These are phyloP conservation scores for Gremmenia infestans DNA, from an alignment of 2,329 filamentous ascomycete genomes.

Conservation along the genomic window DNA sequence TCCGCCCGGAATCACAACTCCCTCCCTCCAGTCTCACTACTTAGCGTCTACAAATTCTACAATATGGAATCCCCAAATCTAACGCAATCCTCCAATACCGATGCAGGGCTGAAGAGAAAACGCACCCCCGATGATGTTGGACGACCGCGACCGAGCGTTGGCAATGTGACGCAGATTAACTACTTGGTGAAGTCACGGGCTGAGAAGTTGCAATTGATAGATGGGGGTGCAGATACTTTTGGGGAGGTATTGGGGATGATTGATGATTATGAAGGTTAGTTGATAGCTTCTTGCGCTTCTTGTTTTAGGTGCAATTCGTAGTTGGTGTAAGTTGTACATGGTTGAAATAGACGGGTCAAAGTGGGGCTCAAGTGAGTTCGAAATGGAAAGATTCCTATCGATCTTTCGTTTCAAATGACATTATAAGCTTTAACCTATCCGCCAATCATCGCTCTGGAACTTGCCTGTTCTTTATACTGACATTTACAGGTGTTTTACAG, in stretches of 20 bases:
- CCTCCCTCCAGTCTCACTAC: no score
- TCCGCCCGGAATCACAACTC: no score
- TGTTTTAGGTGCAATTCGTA: background rate
- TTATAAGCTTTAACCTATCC: no score
- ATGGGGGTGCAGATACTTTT: conserved; percentile 61
- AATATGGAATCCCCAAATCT: conserved; percentile 12
- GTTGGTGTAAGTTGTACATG: background rate
- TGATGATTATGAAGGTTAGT: conserved; percentile 66
- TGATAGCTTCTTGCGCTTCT: background rate
- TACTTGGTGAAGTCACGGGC: conserved; percentile 44
- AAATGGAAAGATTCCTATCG: background rate
- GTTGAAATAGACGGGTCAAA: background rate
- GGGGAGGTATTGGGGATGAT: conserved; percentile 68
- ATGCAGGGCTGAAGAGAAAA: conserved; percentile 22
- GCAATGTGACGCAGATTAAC: conserved; percentile 41
- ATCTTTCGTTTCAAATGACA: background rate
- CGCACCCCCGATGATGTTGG: conserved; percentile 19
- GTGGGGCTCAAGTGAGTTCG: background rate
- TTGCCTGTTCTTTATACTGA: conserved; percentile 1
- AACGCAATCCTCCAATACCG: background rate
- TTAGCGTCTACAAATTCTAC: no score
- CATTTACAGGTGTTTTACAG: conserved; percentile 61
- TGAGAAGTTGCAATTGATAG: conserved; percentile 46
- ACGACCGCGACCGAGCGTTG: conserved; percentile 5
- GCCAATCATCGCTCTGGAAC: no score